Base-by-base conservation (phyloP, 805 yeast genomes). In the Candida glaebosa region DNA sequence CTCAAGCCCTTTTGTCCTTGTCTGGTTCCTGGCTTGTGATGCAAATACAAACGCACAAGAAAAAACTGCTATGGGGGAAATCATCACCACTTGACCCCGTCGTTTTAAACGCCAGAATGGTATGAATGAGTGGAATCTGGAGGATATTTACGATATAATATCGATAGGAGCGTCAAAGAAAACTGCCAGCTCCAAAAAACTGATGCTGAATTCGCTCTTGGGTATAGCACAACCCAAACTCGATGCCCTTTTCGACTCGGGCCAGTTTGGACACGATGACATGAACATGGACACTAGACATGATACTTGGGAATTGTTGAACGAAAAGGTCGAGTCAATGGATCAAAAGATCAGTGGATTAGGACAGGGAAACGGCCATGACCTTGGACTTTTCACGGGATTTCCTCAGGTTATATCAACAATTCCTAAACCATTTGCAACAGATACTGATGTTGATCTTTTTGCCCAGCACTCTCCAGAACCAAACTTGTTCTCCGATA, bases 251-350 rank as follows among this genome's bases (percentile, higher is more conserved):
- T n/a, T n/a, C n/a, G n/a, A n/a, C n/a, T n/a, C n/a, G n/a, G n/a
- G n/a, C n/a, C n/a, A n/a, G n/a, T n/a, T n/a, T n/a, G n/a, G n/a
- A n/a, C n/a, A n/a, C n/a, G n/a, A n/a, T n/a, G n/a, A n/a, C n/a
- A n/a, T n/a, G n/a, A n/a, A n/a, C n/a, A n/a, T n/a, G n/a, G n/a
- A n/a, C n/a, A n/a, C n/a, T n/a, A n/a, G n/a, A n/a, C n/a, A n/a
- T n/a, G 8, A 22, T 5, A 19, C 6, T 18, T 17, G 5, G 6
- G 28, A 16, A 16, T 25, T 36, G 28, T 15, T 36, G n/a, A 24
- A 18, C 26, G 32, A 36, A 9, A 24, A 28, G 7, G 38, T 36
- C 3, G 32, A 36, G 17, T 24, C 14, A 15, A 36, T 36, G 38
- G 18, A 24, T 15, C n/a, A 36, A 6, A 36, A 36, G 16, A 17